Conservation (phyloP, 805 yeast species). For the Tetrapisispora fleetii region DNA sequence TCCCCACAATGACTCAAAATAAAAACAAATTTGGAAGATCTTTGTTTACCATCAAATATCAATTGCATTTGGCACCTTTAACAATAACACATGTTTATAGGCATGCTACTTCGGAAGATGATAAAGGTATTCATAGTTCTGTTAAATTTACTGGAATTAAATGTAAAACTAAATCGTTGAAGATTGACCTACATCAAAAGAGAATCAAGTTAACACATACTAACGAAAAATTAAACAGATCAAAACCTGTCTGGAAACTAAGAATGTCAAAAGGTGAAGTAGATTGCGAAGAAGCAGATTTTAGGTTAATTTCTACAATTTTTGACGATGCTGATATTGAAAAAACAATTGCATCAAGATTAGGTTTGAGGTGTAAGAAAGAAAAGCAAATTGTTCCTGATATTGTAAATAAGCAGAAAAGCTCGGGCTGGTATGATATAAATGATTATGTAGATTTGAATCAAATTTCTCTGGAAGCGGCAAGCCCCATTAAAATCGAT, state of each 20-base stretch:
- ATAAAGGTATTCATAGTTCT: conserved; percentile 30
- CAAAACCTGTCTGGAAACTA: conserved; percentile 41
- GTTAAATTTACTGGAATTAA: conserved; percentile 54
- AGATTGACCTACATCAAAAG: conserved; percentile 54
- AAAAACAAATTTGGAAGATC: conserved; percentile 55
- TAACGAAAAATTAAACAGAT: conserved; percentile 37
- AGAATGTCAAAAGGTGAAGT: conserved; percentile 60
- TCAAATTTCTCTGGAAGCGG: conserved; percentile 33
- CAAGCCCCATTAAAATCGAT: conserved; percentile 33
- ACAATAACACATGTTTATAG: conserved; percentile 64
- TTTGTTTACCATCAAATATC: conserved; percentile 65
- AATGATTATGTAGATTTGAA: conserved; percentile 72
- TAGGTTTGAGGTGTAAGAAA: conserved; percentile 19
- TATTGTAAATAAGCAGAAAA: conserved; percentile 1
- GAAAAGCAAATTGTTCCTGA: conserved; percentile 1
- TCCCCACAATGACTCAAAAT: conserved; percentile 40
- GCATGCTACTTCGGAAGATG: conserved; percentile 40
- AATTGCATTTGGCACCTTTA: conserved; percentile 55
- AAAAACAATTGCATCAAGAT: conserved; percentile 18
- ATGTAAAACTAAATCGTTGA: conserved; percentile 40
- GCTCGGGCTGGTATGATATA: conserved; percentile 51
- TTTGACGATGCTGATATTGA: conserved; percentile 48
- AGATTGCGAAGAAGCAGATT: conserved; percentile 57
- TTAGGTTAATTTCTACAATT: conserved; percentile 53
- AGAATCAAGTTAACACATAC: conserved; percentile 33